Evolutionary conservation across 2,329 filamentous ascomycete species (phyloP).

Genomic region (Parafenestella ontariensis): DNA sequence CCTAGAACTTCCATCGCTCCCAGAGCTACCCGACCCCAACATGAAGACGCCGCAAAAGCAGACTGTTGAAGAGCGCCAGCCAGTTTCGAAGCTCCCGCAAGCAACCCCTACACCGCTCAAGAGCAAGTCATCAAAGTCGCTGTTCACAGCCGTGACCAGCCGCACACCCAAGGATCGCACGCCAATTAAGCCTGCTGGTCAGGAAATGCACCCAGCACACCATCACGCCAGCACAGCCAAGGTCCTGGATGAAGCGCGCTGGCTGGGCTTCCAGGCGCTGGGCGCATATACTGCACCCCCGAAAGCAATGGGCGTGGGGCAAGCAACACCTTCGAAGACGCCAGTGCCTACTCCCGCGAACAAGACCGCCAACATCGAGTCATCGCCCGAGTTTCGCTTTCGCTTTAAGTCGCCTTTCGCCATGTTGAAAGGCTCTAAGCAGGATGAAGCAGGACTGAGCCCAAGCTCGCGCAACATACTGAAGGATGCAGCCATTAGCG

Average conservation of each 20-base stretch:
- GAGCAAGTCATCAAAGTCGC: conserved; percentile 31
- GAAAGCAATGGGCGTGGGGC: conserved; percentile 53
- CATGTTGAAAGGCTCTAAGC: conserved; percentile 70
- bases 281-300: conserved; percentile 61
- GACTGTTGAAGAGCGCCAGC: conserved; percentile 13
- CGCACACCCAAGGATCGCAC: conserved; percentile 67
- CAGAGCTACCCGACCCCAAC: conserved; percentile 25
- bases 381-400: conserved; percentile 71
- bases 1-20: conserved; percentile 27
- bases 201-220: conserved; percentile 92
- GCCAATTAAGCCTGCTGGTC: conserved; percentile 71
- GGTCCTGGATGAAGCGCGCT: conserved; percentile 78
- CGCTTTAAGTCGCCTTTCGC: conserved; percentile 64
- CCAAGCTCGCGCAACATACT: conserved; percentile 67
- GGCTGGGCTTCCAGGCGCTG: conserved; percentile 78
- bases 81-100: conserved; percentile 34
- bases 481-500: conserved; percentile 72
- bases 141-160: conserved; percentile 25
- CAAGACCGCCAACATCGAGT: conserved; percentile 36
- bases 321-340: conserved; percentile 70
- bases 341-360: conserved; percentile 32
- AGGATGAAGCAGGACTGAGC: conserved; percentile 60
- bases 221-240: conserved; percentile 77
- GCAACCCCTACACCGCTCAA: conserved; percentile 57
- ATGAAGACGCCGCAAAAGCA: conserved; percentile 36